Evolutionary conservation across 192 early-diverging fungal species (phyloP).

Genomic region (Backusella morwellensis): DNA sequence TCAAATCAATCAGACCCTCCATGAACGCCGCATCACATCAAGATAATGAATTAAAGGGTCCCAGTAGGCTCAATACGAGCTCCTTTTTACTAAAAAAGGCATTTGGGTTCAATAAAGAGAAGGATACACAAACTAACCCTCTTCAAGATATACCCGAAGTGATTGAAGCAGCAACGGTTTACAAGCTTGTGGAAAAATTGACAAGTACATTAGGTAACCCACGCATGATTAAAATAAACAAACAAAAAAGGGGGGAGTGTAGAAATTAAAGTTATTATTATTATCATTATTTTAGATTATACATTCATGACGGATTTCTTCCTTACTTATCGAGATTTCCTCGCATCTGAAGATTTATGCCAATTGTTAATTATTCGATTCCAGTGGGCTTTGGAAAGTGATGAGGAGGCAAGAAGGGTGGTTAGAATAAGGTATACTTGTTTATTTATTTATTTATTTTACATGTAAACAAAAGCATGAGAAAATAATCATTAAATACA

Average conservation of each 20-base stretch:
- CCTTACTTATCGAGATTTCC: slow-evolving; percentile 58
- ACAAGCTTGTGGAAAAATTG: slow-evolving; percentile 55
- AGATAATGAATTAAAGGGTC: not conserved
- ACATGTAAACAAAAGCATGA: not conserved
- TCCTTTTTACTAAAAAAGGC: slow-evolving; percentile 8
- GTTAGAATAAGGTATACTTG: slow-evolving; percentile 46
- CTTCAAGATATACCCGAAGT: slow-evolving; percentile 13
- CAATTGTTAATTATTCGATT: slow-evolving; percentile 55
- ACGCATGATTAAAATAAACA: not conserved
- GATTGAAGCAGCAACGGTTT: slow-evolving; percentile 48
- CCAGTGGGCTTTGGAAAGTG: slow-evolving; percentile 47
- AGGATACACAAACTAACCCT: not conserved
- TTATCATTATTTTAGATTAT: slow-evolving; percentile 38
- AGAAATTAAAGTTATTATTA: too few relatives aligned
- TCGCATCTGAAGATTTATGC: slow-evolving; percentile 47
- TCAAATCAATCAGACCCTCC: not conserved
- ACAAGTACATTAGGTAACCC: slow-evolving; percentile 43
- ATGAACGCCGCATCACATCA: not conserved
- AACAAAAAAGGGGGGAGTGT: not conserved
- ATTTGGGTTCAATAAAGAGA: slow-evolving; percentile 1
- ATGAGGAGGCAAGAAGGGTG: slow-evolving; percentile 45
- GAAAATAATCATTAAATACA: not conserved
- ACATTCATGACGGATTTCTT: slow-evolving; percentile 64
- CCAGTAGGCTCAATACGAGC: not conserved
- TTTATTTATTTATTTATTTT: not conserved